Evolutionary conservation across 768 basidiomycete species (phyloP).

Genomic region (Phallus indusiatus): DNA sequence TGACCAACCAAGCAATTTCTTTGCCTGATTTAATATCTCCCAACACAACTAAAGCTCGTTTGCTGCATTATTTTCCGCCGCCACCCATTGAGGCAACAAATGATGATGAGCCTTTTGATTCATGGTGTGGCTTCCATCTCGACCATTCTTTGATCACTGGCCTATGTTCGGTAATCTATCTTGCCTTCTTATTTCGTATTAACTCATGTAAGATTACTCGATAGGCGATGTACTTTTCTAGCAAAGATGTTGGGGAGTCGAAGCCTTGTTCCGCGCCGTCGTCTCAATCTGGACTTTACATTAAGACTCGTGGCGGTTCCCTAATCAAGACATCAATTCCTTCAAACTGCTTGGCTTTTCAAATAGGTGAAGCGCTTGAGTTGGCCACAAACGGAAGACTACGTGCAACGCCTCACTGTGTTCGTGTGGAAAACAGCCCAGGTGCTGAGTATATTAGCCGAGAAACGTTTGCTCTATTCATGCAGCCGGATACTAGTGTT

Average conservation of each 20-base stretch:
- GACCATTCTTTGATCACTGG: slow-evolving; percentile 91
- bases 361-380: slow-evolving; percentile 93
- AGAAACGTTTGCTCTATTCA: slow-evolving; percentile 85
- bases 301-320: slow-evolving; percentile 72
- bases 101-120: slow-evolving; percentile 65
- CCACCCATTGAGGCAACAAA: slow-evolving; percentile 27
- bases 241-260: slow-evolving; percentile 31
- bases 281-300: slow-evolving; percentile 78
- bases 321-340: slow-evolving; percentile 85
- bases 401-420: slow-evolving; percentile 91
- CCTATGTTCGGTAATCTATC: slow-evolving; percentile 63
- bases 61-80: slow-evolving; percentile 94
- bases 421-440: slow-evolving; percentile 53
- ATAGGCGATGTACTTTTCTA: slow-evolving; percentile 77
- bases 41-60: slow-evolving; percentile 81
- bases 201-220: slow-evolving; percentile 14
- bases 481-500: slow-evolving; percentile 82
- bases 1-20: slow-evolving; percentile 58
- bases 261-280: slow-evolving; percentile 56
- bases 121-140: slow-evolving; percentile 92
- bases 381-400: slow-evolving; percentile 74
- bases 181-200: slow-evolving; percentile 1
- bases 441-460: slow-evolving; percentile 48
- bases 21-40: slow-evolving; percentile 69
- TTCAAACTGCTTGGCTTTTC: slow-evolving; percentile 78